Base-by-base conservation (phyloP, 2,329 filamentous ascomycete species). In the Diaporthe capsici region DNA sequence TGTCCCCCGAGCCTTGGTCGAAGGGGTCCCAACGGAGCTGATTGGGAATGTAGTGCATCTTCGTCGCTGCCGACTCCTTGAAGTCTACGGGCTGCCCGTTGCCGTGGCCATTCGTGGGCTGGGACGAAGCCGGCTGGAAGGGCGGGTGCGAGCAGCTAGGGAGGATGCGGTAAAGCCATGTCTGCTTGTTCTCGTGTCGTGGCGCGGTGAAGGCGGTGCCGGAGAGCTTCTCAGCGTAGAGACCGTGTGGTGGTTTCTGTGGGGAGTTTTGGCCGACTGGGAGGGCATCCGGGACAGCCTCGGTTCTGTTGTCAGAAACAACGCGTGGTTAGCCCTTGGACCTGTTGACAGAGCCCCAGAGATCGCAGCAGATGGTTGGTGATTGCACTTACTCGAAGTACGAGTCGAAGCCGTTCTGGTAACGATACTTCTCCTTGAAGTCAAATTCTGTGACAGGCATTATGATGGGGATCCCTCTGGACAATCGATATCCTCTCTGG, bases 171-270 rank as follows among this genome's bases (percentile, higher is more conserved):
- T 95, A 95, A 39, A 94, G 88, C 92, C 93, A 94, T 55, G 92
- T 89, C 82, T 94, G 92, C 80, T 91, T 90, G 84, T 94, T 94
- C 75, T 93, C 89, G 81, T 90, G 87, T 39, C 93, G 87, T 0
- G 93, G 92, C 1, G 92, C 91, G 5, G 92, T 94, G 82, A 95
- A 95, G 42, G 93, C 88, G 2, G 92, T 94, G 10, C 93, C 93
- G 0, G 92, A 94, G 58, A 94, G 88, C 86, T 94, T 94, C 85
- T 98, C 95, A 39, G 94, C 92, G 84, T 97, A 97, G 39, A 98
- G 91, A 0, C 94, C 95, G 78, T 92, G 91, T 0, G 94, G 89
- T 0, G 92, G 92, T 81, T 95, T 95, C 82, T 97, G 95, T 0
- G 95, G 95, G 3, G 94, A 95, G 87, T 97, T 98, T 57, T 92